These are phyloP conservation scores for Physcia stellaris DNA, from an alignment of 495 filamentous ascomycete species.

Conservation along the genomic window DNA sequence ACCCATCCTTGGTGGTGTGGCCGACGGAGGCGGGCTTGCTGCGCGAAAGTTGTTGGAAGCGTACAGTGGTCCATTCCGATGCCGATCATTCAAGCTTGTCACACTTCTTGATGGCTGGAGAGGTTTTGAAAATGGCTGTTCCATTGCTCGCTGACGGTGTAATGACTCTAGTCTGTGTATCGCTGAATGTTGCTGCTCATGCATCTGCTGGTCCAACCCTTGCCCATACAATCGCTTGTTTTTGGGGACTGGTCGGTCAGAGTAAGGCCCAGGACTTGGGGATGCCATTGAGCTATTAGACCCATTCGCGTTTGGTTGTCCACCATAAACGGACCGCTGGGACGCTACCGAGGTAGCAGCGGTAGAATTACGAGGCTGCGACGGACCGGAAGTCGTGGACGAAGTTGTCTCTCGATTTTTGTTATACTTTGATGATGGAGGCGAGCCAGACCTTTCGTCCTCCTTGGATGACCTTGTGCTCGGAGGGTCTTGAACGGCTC, in stretches of 20 bases:
- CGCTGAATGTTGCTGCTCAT: slow-evolving; percentile 67
- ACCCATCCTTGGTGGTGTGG: slow-evolving; percentile 16
- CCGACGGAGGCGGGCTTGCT: slow-evolving; percentile 37
- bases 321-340: slow-evolving; percentile 33
- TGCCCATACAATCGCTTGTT: slow-evolving; percentile 75
- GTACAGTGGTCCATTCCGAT: slow-evolving; percentile 33
- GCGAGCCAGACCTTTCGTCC: slow-evolving; percentile 31
- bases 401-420: slow-evolving; percentile 74
- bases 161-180: slow-evolving; percentile 68
- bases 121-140: not conserved
- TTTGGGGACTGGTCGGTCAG: slow-evolving; percentile 40
- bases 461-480: slow-evolving; percentile 16
- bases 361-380: slow-evolving; percentile 62
- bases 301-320: slow-evolving; percentile 13
- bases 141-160: slow-evolving; percentile 32
- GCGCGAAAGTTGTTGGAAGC: slow-evolving; percentile 25
- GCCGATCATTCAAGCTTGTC: slow-evolving; percentile 40
- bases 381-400: slow-evolving; percentile 66
- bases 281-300: slow-evolving; percentile 26
- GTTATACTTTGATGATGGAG: slow-evolving; percentile 47
- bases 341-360: slow-evolving; percentile 89
- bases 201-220: slow-evolving; percentile 61
- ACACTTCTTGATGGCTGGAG: slow-evolving; percentile 37
- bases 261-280: slow-evolving; percentile 10
- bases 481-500: slow-evolving; percentile 1